A percentile compares a stretch with the other conserved stretches of the same genome.
phyloP scores from a whole-genome alignment of 768 basidiomycete species.

The Rhizopogon vesiculosus region DNA sequence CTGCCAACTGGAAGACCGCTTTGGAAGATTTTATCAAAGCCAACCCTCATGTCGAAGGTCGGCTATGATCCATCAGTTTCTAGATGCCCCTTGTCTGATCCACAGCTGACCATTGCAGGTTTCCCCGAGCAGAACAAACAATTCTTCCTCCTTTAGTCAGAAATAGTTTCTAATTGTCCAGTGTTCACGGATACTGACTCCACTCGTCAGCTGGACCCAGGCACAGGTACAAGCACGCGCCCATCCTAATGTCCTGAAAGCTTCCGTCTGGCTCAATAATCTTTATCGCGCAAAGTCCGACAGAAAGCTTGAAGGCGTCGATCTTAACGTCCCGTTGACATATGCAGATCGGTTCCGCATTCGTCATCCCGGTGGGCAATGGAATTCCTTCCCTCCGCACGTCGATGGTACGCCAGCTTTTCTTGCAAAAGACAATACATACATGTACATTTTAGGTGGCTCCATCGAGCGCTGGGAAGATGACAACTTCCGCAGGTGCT shows the following conservation, averaged over 20 bases:
- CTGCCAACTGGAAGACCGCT: constrained; percentile 51
- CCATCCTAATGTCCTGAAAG: constrained; percentile 59
- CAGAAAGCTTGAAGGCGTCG: constrained; percentile 43
- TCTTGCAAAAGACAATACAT: not conserved
- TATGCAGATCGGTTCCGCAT: constrained; percentile 78
- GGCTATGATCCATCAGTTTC: not conserved
- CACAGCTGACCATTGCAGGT: constrained; percentile 29
- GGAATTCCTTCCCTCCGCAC: constrained; percentile 51
- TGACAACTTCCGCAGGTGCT: constrained; percentile 50
- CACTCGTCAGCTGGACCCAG: constrained; percentile 35
- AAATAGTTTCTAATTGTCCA: not conserved
- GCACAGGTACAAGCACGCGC: constrained; percentile 66
- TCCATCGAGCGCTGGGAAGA: constrained; percentile 77
- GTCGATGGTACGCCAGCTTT: constrained; percentile 41
- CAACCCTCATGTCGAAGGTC: constrained; percentile 56
- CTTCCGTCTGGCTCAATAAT: constrained; percentile 56
- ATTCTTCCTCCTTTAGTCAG: constrained; percentile 71
- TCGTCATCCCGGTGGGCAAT: constrained; percentile 57
- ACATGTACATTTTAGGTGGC: constrained; percentile 43
- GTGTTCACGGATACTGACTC: not conserved
- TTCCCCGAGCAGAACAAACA: constrained; percentile 57
- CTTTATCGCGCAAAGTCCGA: constrained; percentile 47
- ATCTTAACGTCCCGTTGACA: constrained; percentile 54
- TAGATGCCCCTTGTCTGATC: not conserved
- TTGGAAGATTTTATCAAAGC: constrained; percentile 51